A percentile compares a stretch with the other conserved stretches of the same genome.
Evolutionary conservation across 2,329 filamentous ascomycete genomes (phyloP).

Genomic region (Cadophora malorum): DNA sequence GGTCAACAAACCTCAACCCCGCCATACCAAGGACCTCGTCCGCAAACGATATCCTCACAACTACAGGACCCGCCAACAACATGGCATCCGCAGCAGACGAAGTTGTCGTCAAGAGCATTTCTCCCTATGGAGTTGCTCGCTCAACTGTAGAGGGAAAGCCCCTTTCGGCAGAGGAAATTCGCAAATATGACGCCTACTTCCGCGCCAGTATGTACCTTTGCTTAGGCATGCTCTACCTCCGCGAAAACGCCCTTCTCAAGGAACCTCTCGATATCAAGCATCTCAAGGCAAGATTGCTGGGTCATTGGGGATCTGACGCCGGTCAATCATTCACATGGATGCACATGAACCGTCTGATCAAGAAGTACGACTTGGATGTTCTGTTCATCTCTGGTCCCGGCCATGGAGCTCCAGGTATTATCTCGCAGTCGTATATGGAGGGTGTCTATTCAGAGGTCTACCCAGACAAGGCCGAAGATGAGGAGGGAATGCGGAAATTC

Average conservation of each 20-base stretch:
- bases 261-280: slow-evolving; percentile 72
- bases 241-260: slow-evolving; percentile 73
- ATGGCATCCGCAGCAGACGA: slow-evolving; percentile 41
- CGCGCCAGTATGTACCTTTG: slow-evolving; percentile 77
- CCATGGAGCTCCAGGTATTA: slow-evolving; percentile 77
- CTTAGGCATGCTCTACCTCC: slow-evolving; percentile 81
- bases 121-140: slow-evolving; percentile 68
- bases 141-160: slow-evolving; percentile 68
- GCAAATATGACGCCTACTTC: slow-evolving; percentile 75
- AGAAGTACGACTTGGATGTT: slow-evolving; percentile 76
- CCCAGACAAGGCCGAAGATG: slow-evolving; percentile 72
- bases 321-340: slow-evolving; percentile 83
- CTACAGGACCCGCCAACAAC: slow-evolving; percentile 15
- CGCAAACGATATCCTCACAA: slow-evolving; percentile 8
- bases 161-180: slow-evolving; percentile 69
- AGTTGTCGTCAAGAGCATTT: slow-evolving; percentile 60
- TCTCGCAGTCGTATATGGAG: slow-evolving; percentile 79
- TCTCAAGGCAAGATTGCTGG: slow-evolving; percentile 75
- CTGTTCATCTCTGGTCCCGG: slow-evolving; percentile 80
- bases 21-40: slow-evolving; percentile 12
- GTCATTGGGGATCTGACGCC: slow-evolving; percentile 82
- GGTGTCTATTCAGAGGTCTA: slow-evolving; percentile 81
- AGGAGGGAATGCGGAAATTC: slow-evolving; percentile 73
- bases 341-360: slow-evolving; percentile 83
- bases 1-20: slow-evolving; percentile 10